Evolutionary conservation across 2,329 filamentous ascomycete species (phyloP), one percentile per base, ranked within the genome.

Genomic region (Colletotrichum endophyticum): DNA sequence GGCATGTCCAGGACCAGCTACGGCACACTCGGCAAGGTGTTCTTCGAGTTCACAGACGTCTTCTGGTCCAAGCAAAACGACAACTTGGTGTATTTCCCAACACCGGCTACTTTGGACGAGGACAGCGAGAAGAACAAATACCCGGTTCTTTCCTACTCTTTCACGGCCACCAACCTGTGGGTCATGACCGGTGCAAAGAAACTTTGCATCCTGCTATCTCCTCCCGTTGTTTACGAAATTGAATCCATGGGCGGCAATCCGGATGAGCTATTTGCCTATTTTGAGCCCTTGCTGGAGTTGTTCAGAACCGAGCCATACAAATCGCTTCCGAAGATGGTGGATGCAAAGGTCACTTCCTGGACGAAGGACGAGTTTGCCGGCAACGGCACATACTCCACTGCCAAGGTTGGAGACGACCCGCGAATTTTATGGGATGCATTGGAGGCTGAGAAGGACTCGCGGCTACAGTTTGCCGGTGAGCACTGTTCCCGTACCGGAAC

Each of bases 51-150:
- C n/a, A 4, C n/a, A 15, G 69, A 71, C 11, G 59, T 64, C 34
- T 71, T 71, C 27, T 71, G 69, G 69, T 71, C 69, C 9, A 49
- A 27, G 11, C 32, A 71, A n/a, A 63, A 71, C 28, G 69, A 71
- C 36, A 28, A n/a, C 19, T n/a, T 70, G 32, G 30, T 61, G 15
- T 71, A 66, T 28, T 71, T 32, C 39, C 69, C 69, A 2, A 64
- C 69, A 9, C 69, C 69, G 8, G 30, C 69, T 9, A 28, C 22
- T 7, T 39, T 71, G 15, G 59, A 22, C 27, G 39, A 71, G 25
- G 59, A 64, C n/a, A 71, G 69, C n/a, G 25, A 71, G 39, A 64
- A 56, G 36, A 25, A 34, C 15, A 49, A 64, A 28, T 64, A 66
- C 25, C 69, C 39, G 13, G 39, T 66, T 15, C 36, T 71, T 3